Evolutionary conservation across 179 eudicot species (phyloP).

Genomic region (Carnegiea gigantea): DNA sequence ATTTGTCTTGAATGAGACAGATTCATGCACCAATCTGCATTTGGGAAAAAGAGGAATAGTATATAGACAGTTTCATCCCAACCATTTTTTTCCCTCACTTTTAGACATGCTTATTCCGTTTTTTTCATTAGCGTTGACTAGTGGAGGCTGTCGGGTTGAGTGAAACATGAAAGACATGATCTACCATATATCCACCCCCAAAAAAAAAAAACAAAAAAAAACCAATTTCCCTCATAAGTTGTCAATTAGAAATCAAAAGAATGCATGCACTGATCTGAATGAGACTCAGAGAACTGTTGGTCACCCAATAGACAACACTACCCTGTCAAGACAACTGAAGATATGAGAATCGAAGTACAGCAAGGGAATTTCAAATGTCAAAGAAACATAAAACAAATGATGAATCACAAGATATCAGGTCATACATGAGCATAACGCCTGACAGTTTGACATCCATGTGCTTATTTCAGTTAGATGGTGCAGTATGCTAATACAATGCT

Average conservation of each 20-base stretch:
- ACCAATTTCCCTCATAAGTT: background rate
- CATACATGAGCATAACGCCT: background rate
- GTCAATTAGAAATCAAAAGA: conserved; percentile 9
- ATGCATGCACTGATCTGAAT: conserved; percentile 59
- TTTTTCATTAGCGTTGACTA: background rate
- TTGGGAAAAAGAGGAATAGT: background rate
- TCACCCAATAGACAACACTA: conserved; percentile 85
- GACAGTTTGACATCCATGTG: background rate
- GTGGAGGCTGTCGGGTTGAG: background rate
- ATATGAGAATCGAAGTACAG: conserved; percentile 3
- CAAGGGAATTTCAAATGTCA: background rate
- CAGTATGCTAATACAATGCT: too few species aligned
- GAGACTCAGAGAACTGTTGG: conserved; percentile 67
- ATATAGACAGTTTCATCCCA: too few species aligned
- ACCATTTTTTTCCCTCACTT: background rate
- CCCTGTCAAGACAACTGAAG: conserved; percentile 57
- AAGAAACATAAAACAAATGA: background rate
- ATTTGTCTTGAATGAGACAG: background rate
- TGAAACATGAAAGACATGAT: background rate
- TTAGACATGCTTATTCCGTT: background rate
- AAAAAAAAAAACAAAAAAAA: background rate
- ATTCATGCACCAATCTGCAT: background rate
- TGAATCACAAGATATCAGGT: background rate
- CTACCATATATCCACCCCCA: background rate
- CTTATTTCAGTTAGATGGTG: too few species aligned